phyloP scores from a whole-genome alignment of 176 grass and related monocot species.

The Triticum dicoccoides region DNA sequence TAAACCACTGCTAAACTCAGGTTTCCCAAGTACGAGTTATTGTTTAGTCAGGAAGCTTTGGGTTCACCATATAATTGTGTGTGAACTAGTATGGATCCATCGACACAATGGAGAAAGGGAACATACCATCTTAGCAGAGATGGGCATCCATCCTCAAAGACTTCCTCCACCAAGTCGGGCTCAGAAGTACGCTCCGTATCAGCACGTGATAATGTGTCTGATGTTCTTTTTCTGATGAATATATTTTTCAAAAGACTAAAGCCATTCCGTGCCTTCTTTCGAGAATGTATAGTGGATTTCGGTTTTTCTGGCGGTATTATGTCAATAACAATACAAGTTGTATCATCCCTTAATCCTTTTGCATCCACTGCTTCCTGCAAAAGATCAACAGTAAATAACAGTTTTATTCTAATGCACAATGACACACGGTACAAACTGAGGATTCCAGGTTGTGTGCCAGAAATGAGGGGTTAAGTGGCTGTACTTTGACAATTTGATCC shows the following conservation, averaged over 20 bases:
- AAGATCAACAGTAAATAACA: conserved; percentile 14
- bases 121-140: conserved; percentile 67
- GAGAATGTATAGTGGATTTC: conserved; percentile 38
- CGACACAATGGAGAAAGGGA: conserved; percentile 5
- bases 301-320: conserved; percentile 70
- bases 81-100: conserved; percentile 2
- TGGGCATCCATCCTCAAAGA: conserved; percentile 93
- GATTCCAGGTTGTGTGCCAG: background rate
- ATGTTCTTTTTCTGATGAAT: conserved; percentile 41
- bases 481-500: conserved; percentile 85
- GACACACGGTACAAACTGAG: background rate
- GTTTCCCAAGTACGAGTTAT: background rate
- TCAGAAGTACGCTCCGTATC: conserved; percentile 48
- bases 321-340: conserved; percentile 93
- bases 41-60: background rate
- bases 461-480: background rate
- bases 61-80: conserved; percentile 11
- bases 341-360: conserved; percentile 96
- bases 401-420: background rate
- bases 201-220: conserved; percentile 43
- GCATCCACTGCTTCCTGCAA: conserved; percentile 81
- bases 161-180: conserved; percentile 68
- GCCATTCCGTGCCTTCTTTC: conserved; percentile 56
- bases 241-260: conserved; percentile 70
- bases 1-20: too few relatives aligned